Evolutionary conservation across 2,329 filamentous ascomycete genomes (phyloP).

Genomic region (Stagonosporopsis chrysanthemi): DNA sequence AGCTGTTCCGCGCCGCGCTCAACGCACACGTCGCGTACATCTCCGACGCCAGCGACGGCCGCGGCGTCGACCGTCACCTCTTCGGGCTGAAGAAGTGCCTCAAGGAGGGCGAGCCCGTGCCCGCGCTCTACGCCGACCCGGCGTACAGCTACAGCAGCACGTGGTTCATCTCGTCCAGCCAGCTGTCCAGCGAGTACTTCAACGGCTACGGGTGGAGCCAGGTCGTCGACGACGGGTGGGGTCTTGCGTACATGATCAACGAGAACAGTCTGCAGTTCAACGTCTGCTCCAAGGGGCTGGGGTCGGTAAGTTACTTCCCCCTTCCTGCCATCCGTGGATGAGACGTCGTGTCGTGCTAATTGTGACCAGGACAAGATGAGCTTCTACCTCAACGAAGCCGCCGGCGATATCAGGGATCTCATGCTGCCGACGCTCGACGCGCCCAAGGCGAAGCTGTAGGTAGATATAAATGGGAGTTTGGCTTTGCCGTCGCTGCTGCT

Average conservation of each 20-base stretch:
- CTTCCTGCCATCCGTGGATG: no score
- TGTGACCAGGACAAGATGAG: slow-evolving; percentile 88
- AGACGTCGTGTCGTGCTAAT: no score
- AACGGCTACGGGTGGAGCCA: slow-evolving; percentile 99
- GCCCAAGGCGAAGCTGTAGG: slow-evolving; percentile 88
- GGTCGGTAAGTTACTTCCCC: slow-evolving; percentile 60
- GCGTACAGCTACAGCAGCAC: slow-evolving; percentile 82
- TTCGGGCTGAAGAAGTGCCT: slow-evolving; percentile 95
- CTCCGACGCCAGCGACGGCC: slow-evolving; percentile 84
- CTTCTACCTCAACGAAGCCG: slow-evolving; percentile 94
- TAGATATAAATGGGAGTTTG: no score
- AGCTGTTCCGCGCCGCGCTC: slow-evolving; percentile 83
- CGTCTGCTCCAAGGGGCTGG: slow-evolving; percentile 90
- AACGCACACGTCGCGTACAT: slow-evolving; percentile 90
- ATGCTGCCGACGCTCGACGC: slow-evolving; percentile 80
- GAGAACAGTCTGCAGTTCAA: slow-evolving; percentile 99
- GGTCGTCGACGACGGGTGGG: slow-evolving; percentile 94
- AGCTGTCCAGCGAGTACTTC: slow-evolving; percentile 95
- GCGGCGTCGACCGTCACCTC: slow-evolving; percentile 94
- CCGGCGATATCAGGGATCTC: slow-evolving; percentile 85
- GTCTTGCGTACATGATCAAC: slow-evolving; percentile 99
- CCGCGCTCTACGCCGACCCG: slow-evolving; percentile 85
- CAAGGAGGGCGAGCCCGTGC: slow-evolving; percentile 79
- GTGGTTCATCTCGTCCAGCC: slow-evolving; percentile 89
- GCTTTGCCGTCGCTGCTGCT: no score